A percentile compares a stretch with the other conserved stretches of the same genome.
phyloP scores from a whole-genome alignment of 2,329 filamentous ascomycete species.

The Rutstroemia sp. region DNA sequence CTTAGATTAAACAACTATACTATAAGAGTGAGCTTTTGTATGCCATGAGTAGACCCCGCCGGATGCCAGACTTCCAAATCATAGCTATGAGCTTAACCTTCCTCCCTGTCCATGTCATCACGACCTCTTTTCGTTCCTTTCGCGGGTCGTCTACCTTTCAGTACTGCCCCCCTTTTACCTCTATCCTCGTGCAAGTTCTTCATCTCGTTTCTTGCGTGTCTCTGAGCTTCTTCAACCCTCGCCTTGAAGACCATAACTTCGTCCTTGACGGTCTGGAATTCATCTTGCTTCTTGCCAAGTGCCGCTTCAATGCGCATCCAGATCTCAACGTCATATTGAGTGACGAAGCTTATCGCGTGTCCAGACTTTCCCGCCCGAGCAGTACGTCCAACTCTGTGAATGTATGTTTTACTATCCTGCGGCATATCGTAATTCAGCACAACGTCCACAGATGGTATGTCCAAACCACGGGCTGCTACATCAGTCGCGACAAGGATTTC shows the following conservation, averaged over 20 bases:
- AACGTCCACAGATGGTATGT: constrained; percentile 85
- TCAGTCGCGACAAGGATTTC: constrained; percentile 90
- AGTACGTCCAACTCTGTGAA: constrained; percentile 83
- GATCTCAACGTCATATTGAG: constrained; percentile 80
- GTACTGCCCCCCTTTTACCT: constrained; percentile 38
- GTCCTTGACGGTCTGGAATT: constrained; percentile 66
- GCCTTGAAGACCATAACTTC: constrained; percentile 77
- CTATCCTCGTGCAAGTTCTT: constrained; percentile 68
- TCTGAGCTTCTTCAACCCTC: constrained; percentile 76
- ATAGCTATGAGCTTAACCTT: constrained; percentile 20
- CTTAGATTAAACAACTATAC: no score
- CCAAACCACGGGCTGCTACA: constrained; percentile 85
- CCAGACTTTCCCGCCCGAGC: constrained; percentile 81
- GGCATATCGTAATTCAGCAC: constrained; percentile 84
- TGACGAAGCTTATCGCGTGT: constrained; percentile 72
- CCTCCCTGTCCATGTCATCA: constrained; percentile 36
- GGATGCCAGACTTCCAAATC: not conserved
- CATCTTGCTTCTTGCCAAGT: constrained; percentile 66
- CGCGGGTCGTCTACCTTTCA: constrained; percentile 42
- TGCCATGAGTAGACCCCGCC: no score
- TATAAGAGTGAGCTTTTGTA: no score
- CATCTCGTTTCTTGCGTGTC: constrained; percentile 72
- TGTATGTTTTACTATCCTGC: constrained; percentile 80
- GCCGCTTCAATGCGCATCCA: constrained; percentile 77
- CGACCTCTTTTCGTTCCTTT: constrained; percentile 41